Evolutionary conservation across 73 alveolate species (phyloP).

Genomic region (Tetrahymena thermophila): DNA sequence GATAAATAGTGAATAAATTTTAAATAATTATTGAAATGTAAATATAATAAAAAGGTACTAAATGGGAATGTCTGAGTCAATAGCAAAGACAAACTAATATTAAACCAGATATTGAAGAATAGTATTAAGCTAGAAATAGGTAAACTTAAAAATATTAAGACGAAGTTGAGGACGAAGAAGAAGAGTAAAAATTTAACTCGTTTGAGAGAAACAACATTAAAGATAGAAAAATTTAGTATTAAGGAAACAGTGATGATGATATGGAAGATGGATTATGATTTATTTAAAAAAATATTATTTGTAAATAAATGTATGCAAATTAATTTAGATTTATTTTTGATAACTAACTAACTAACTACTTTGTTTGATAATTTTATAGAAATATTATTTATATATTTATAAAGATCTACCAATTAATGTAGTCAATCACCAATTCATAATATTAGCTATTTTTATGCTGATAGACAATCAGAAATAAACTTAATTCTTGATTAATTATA

Average conservation of each 20-base stretch:
- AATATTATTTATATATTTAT: no score
- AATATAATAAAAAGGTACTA: background rate
- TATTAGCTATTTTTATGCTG: background rate
- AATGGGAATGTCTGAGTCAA: background rate
- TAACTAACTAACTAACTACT: no score
- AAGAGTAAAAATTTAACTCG: background rate
- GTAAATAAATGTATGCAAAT: background rate
- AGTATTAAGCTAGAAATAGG: background rate
- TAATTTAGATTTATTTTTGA: background rate
- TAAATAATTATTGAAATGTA: no score
- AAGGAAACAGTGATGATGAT: background rate
- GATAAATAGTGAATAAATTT: no score
- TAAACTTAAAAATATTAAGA: background rate
- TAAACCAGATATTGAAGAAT: background rate
- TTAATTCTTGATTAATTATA: background rate
- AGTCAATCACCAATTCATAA: no score
- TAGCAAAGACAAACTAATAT: background rate
- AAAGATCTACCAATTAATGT: background rate
- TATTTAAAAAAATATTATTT: background rate
- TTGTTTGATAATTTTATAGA: no score
- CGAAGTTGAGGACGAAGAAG: background rate
- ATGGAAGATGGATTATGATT: background rate
- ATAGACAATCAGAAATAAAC: background rate
- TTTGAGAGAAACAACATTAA: background rate
- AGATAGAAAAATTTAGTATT: background rate